Percentiles rank a stretch among this genome's conserved stretches.
Evolutionary conservation across 2,329 filamentous ascomycete genomes (phyloP).

Genomic region (Lachnellula occidentalis): DNA sequence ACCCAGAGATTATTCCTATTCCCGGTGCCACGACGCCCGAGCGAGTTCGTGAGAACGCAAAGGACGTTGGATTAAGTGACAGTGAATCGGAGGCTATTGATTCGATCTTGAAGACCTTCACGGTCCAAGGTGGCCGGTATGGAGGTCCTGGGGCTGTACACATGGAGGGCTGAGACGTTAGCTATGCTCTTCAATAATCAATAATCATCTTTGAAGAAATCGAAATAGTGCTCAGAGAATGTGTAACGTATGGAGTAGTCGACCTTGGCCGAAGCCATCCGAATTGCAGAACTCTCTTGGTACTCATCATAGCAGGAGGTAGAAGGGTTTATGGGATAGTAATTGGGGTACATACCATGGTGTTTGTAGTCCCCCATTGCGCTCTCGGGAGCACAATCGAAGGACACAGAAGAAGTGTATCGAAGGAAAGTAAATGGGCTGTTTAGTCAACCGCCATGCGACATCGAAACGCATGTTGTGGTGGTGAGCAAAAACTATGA

Average conservation of each 20-base stretch:
- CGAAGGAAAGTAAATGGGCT: too few relatives aligned
- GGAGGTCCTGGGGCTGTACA: slow-evolving; percentile 3
- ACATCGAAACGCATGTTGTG: too few relatives aligned
- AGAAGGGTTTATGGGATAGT: neutral
- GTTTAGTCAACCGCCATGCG: too few relatives aligned
- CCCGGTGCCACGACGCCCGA: slow-evolving; percentile 55
- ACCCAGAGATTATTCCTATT: slow-evolving; percentile 53
- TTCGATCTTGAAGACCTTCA: slow-evolving; percentile 42
- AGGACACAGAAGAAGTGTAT: too few relatives aligned
- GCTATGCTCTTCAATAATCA: slow-evolving; percentile 1
- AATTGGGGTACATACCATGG: neutral
- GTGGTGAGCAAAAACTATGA: too few relatives aligned
- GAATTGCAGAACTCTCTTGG: slow-evolving; percentile 30
- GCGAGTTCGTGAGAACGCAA: slow-evolving; percentile 57
- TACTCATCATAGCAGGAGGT: slow-evolving; percentile 22
- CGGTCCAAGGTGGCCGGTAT: slow-evolving; percentile 46
- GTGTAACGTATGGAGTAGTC: slow-evolving; percentile 28
- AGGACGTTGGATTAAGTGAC: slow-evolving; percentile 42
- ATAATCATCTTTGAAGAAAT: neutral
- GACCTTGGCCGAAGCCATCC: slow-evolving; percentile 23
- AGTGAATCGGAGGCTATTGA: slow-evolving; percentile 49
- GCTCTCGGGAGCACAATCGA: too few relatives aligned
- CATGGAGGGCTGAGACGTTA: slow-evolving; percentile 13
- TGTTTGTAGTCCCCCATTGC: neutral
- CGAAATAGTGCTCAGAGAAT: slow-evolving; percentile 23